Conservation (phyloP, 148 eudicot genomes). For the Drosera capensis region DNA sequence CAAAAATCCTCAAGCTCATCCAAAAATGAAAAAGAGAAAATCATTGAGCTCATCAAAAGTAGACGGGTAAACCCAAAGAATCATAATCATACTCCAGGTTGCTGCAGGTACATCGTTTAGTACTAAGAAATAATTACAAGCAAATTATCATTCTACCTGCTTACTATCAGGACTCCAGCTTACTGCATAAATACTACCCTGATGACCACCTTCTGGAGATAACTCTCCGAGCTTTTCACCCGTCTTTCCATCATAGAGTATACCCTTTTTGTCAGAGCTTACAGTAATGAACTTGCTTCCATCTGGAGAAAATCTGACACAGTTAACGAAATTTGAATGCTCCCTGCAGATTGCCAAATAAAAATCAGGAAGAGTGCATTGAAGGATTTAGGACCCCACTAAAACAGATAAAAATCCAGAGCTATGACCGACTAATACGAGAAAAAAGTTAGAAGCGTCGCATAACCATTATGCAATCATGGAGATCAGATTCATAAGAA, state of each 20-base stretch:
- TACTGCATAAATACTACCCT: slow-evolving; percentile 88
- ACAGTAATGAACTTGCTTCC: slow-evolving; percentile 83
- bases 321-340: slow-evolving; percentile 85
- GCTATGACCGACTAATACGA: no score
- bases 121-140: not conserved
- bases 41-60: no score
- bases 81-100: no score
- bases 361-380: not conserved
- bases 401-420: no score
- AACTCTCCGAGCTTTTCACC: slow-evolving; percentile 76
- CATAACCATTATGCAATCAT: not conserved
- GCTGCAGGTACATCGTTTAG: no score
- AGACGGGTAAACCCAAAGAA: no score
- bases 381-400: not conserved
- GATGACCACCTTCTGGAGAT: slow-evolving; percentile 72
- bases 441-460: not conserved
- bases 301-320: slow-evolving; percentile 90
- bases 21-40: no score
- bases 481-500: slow-evolving; percentile 9
- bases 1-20: no score
- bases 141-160: slow-evolving; percentile 28
- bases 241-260: slow-evolving; percentile 74
- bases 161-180: slow-evolving; percentile 94
- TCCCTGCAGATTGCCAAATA: slow-evolving; percentile 36
- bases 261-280: slow-evolving; percentile 86